Base-by-base conservation (phyloP, 371 early-diverging fungal species). In the Thermomucor indicae-seudaticae region DNA sequence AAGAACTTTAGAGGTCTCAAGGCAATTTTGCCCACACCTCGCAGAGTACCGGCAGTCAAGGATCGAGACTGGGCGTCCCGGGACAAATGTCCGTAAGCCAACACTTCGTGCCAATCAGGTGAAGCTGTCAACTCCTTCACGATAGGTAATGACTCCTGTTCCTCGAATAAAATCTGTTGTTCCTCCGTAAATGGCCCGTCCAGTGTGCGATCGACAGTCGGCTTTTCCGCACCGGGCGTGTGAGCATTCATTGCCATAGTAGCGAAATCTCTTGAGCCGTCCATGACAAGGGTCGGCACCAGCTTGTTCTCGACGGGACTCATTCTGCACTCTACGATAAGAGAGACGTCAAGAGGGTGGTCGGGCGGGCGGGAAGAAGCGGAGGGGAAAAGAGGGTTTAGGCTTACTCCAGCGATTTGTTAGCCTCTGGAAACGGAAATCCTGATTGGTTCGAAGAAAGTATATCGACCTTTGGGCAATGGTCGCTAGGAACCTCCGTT, bases 31-130 rank as follows among this genome's bases (percentile, higher is more conserved):
- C 67, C 66, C 25, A 67, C 62, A 4, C 81, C 81, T 24, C 72
- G 57, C 19, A 83, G 55, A 1, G 73, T 74, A n/a, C 69, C 71
- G 6, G 79, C 80, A n/a, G 80, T 78, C 44, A 83, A 54, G 16
- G 74, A 73, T 45, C 66, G 70, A 10, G 61, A 50, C 17, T 57
- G 57, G 3, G 73, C 73, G 4, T 67, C 64, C 22, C 55, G 52
- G 8, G 64, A 49, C 40, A 73, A 44, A 37, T 73, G 52, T 14
- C 67, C 63, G 58, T 73, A 73, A 16, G 73, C 70, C 19, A 63
- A 34, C 0, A 73, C 70, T 55, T 73, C 73, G 42, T 55, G 48
- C 67, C 70, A 70, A 4, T 69, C 67, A 2, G 43, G 32, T 2
- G 67, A 62, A 7, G 30, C 27, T 20, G 65, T 57, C 37, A 73